Percentiles rank a stretch among this genome's conserved stretches.
phyloP scores from a whole-genome alignment of 108 stramenopile species.

The Aureococcus anophagefferens region DNA sequence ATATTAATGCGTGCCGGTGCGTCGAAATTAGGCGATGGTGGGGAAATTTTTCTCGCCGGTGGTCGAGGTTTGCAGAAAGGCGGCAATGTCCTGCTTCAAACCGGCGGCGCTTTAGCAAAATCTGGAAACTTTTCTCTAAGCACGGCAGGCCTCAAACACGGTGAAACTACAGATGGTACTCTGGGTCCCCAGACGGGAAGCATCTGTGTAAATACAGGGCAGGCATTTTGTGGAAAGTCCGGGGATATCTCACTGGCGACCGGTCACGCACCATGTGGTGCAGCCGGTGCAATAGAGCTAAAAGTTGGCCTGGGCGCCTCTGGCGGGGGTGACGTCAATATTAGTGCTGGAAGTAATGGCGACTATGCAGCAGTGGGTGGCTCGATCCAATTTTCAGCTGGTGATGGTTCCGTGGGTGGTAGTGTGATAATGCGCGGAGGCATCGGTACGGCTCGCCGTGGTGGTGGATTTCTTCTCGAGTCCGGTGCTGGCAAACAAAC shows the following conservation, averaged over 20 bases:
- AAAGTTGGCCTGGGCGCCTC: neutral
- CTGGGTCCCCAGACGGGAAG: neutral
- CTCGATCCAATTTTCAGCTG: neutral
- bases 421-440: neutral
- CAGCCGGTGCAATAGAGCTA: neutral
- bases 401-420: neutral
- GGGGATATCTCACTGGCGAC: neutral
- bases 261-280: neutral
- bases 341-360: neutral
- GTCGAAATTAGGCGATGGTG: neutral
- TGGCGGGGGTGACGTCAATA: conserved; percentile 1
- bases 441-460: neutral
- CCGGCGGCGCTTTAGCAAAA: neutral
- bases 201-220: neutral
- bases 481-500: neutral
- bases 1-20: conserved; percentile 18
- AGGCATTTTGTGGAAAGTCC: neutral
- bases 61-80: neutral
- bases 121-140: neutral
- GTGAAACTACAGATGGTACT: neutral
- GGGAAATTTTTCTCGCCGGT: neutral
- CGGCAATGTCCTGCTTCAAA: neutral
- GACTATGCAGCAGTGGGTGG: neutral
- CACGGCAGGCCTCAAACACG: neutral
- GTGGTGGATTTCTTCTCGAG: neutral